Base-by-base conservation (phyloP, 768 basidiomycete species). In the Leccinellum albellum region DNA sequence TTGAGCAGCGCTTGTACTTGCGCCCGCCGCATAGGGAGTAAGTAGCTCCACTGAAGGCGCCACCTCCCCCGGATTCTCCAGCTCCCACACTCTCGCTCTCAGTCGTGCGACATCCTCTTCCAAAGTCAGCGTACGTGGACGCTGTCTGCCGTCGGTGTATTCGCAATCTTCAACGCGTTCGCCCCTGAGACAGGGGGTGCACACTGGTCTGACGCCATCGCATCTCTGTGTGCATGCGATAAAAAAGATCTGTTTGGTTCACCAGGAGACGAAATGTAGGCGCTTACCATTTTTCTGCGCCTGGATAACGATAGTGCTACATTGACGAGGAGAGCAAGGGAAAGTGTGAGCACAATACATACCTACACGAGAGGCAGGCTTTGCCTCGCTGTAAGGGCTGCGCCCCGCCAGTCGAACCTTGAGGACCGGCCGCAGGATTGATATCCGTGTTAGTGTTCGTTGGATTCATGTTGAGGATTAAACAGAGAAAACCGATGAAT, bases 121-220 rank as follows among this genome's bases (percentile, higher is more conserved):
- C 20, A 89, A 70, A 5, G 77, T 74, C 63, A 85, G 78, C 3
- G 82, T 87, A 54, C 80, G 74, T 20, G 87, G 83, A 56, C 83
- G 79, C 44, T 79, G 79, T 31, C 78, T 79, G 6, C 82, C 83
- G 63, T 88, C 87, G 6, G 82, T 76, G 68, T 88, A 89, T 71
- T 89, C 87, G 68, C 88, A 89, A 29, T 84, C 84, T 53, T 86
- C 86, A 26, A 77, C 77, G 56, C 85, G 81, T 35, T 84, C 82
- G 24, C 82, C 80, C 8, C 76, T 73, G 23, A 73, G 68, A 72
- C 88, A 89, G 42, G 84, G 86, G 1, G 82, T 81, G 66, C 88
- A 89, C 10, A 80, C 73, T 2, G 87, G 87, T 55, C 82, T 82
- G 4, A 66, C 68, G 17, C 86, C 85, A 62, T 89, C 87, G 61